Base-by-base conservation (phyloP, 2,329 filamentous ascomycete genomes). In the Penicillium brasilianum region DNA sequence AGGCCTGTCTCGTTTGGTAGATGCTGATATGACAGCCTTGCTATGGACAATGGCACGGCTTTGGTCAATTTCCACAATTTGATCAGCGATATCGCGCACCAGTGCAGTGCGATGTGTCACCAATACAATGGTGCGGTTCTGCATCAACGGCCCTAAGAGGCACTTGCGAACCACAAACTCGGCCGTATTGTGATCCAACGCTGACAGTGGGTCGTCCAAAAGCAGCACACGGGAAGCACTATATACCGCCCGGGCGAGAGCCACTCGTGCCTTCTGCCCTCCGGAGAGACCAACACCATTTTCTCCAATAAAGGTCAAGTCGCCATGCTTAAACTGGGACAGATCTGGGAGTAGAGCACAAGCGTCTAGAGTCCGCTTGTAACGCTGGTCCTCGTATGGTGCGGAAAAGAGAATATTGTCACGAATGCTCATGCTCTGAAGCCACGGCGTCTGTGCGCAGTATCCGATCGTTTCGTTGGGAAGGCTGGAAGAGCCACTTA, bases 61-160 rank as follows among this genome's bases (percentile, higher is more conserved):
- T 37, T 88, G 81, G 0, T 82, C 74, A 10, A 97, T 83, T 58
- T 93, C 87, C 10, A 97, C 78, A 16, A 92, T 84, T 70, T 95
- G 90, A 52, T 88, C 81, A 1, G 92, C 91, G 46, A 93, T 81
- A n/a, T 85, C 82, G 20, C 87, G 84, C 61, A 92, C 91, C 10
- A 97, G 79, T 62, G 93, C 89, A 0, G 83, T 85, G 1, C 87
- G 84, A 76, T 90, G 88, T 0, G 88, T 90, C 18, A 87, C 87
- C 16, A 90, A 77, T 28, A 90, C 78, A 0, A 84, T 76, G 0
- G 81, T 86, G 20, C 87, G 80, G 10, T 76, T 81, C 61, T 84
- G 72, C 58, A 87, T 73, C 34, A 90, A 71, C 1, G 81, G 79
- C 1, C 87, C 87, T 1, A 75, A 75, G 13, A 90, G 77, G 63